Percentiles rank a stretch among this genome's conserved stretches.
These are phyloP conservation scores for Phlyctochytrium arcticum DNA, from an alignment of 192 early-diverging fungal genomes.

Conservation along the genomic window DNA sequence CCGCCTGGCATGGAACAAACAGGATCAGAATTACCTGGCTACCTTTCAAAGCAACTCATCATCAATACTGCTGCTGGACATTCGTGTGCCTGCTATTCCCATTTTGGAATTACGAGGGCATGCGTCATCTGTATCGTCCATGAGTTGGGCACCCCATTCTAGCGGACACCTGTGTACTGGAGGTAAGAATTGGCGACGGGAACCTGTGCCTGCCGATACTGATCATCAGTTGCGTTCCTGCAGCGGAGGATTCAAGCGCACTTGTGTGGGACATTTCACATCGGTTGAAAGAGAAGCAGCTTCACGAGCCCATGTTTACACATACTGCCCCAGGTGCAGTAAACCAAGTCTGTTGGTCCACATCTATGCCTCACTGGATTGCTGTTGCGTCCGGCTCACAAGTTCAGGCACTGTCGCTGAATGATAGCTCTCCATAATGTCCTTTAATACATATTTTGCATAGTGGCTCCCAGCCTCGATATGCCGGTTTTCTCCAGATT, in stretches of 20 bases:
- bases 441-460: too few relatives aligned
- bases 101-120: slow-evolving; percentile 81
- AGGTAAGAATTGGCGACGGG: too few relatives aligned
- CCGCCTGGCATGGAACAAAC: slow-evolving; percentile 82
- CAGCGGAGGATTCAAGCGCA: slow-evolving; percentile 85
- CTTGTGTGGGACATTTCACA: slow-evolving; percentile 85
- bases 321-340: slow-evolving; percentile 74
- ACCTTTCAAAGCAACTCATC: slow-evolving; percentile 84
- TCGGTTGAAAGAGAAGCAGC: slow-evolving; percentile 22
- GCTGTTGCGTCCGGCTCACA: slow-evolving; percentile 80
- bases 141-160: slow-evolving; percentile 85
- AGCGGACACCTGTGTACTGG: slow-evolving; percentile 78
- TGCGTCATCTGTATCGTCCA: slow-evolving; percentile 69
- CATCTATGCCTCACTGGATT: slow-evolving; percentile 77
- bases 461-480: too few relatives aligned
- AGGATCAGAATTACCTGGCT: slow-evolving; percentile 87
- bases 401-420: slow-evolving; percentile 83
- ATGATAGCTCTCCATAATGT: too few relatives aligned
- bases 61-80: slow-evolving; percentile 83
- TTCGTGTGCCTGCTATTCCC: slow-evolving; percentile 83
- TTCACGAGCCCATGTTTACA: slow-evolving; percentile 63
- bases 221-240: not conserved
- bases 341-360: slow-evolving; percentile 81
- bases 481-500: too few relatives aligned
- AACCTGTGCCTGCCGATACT: not conserved